Conservation (phyloP, 805 yeast genomes). For the Monosporozyma servazzii region DNA sequence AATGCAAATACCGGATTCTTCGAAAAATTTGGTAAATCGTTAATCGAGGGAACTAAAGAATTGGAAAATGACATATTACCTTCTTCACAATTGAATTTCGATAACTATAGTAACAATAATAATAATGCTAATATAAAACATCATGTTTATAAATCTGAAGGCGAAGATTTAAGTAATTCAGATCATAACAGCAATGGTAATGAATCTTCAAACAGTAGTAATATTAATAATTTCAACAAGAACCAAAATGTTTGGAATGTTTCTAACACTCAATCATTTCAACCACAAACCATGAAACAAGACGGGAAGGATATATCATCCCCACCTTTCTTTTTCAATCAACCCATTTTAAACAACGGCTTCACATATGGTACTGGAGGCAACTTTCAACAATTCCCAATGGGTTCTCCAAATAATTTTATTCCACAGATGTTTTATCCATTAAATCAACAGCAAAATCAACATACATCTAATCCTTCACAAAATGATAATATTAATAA, state of each 20-base stretch:
- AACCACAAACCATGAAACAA: slow-evolving; percentile 9
- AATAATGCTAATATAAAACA: not conserved
- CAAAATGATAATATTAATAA: slow-evolving; percentile 1
- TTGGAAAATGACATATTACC: slow-evolving; percentile 12
- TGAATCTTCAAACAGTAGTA: slow-evolving; percentile 1
- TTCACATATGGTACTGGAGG: slow-evolving; percentile 2
- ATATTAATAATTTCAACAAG: not conserved
- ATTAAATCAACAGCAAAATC: not conserved
- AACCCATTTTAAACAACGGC: slow-evolving; percentile 7
- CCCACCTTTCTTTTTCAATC: slow-evolving; percentile 3
- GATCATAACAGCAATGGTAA: slow-evolving; percentile 2
- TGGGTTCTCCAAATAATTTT: slow-evolving; percentile 4
- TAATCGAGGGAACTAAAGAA: slow-evolving; percentile 30
- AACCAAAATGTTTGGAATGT: slow-evolving; percentile 22
- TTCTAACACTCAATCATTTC: slow-evolving; percentile 22
- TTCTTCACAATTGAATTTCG: not conserved
- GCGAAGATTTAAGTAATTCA: not conserved
- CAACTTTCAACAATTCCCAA: slow-evolving; percentile 6
- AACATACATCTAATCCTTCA: not conserved
- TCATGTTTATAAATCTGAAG: not conserved
- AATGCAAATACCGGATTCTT: slow-evolving; percentile 19
- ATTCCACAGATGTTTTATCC: slow-evolving; percentile 7
- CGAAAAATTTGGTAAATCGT: slow-evolving; percentile 28
- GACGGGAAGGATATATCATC: not conserved
- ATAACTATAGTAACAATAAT: no score